Evolutionary conservation across 352 stramenopile genomes (phyloP).

Genomic region (Globisporangium cylindrosporum): DNA sequence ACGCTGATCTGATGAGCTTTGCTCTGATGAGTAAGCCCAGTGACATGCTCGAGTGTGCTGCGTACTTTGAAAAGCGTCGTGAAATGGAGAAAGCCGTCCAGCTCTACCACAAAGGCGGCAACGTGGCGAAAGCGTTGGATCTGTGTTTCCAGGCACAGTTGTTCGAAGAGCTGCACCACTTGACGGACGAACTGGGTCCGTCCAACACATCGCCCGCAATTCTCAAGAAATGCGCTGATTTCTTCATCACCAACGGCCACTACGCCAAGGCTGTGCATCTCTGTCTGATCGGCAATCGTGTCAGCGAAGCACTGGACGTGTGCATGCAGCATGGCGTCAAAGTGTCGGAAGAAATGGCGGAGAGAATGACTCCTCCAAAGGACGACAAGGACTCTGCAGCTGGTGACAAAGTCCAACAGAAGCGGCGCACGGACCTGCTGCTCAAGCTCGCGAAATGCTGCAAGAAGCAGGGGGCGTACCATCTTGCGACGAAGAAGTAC

Average conservation of each 20-base stretch:
- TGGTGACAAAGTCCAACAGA: slow-evolving; percentile 40
- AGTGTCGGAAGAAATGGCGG: slow-evolving; percentile 90
- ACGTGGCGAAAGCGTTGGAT: slow-evolving; percentile 89
- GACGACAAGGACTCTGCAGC: slow-evolving; percentile 35
- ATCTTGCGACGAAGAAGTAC: slow-evolving; percentile 95
- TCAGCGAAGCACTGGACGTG: slow-evolving; percentile 85
- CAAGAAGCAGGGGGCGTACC: slow-evolving; percentile 91
- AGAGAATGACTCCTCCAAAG: slow-evolving; percentile 90
- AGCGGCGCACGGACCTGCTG: slow-evolving; percentile 78
- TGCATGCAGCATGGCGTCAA: slow-evolving; percentile 89
- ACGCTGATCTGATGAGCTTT: slow-evolving; percentile 91
- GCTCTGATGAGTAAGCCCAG: slow-evolving; percentile 85
- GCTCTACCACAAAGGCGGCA: slow-evolving; percentile 92
- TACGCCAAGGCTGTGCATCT: slow-evolving; percentile 91
- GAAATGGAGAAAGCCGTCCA: slow-evolving; percentile 93
- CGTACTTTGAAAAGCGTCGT: slow-evolving; percentile 91
- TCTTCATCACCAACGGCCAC: slow-evolving; percentile 90
- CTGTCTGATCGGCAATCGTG: slow-evolving; percentile 70
- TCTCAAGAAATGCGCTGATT: slow-evolving; percentile 89
- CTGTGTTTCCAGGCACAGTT: slow-evolving; percentile 91
- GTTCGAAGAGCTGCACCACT: slow-evolving; percentile 84
- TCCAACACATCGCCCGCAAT: slow-evolving; percentile 75
- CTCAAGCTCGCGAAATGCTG: slow-evolving; percentile 90
- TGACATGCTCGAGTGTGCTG: slow-evolving; percentile 88
- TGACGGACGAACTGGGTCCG: slow-evolving; percentile 78